phyloP scores from a whole-genome alignment of 495 filamentous ascomycete species.

The Penicillium cataractarum region DNA sequence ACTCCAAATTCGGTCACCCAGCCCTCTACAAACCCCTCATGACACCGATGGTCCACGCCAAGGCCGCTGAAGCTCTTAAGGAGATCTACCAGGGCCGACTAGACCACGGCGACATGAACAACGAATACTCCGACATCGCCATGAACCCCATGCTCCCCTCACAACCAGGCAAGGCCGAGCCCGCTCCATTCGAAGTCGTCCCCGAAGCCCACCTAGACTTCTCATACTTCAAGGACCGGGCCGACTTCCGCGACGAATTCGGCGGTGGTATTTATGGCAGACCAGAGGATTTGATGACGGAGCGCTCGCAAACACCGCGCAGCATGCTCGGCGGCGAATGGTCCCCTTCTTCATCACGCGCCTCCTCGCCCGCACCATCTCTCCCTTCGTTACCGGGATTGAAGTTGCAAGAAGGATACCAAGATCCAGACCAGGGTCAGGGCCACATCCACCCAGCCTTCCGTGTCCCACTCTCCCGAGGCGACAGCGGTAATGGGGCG shows the following conservation, averaged over 20 bases:
- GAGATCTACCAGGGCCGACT: conserved; percentile 81
- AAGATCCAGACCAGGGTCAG: conserved; percentile 24
- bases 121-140: conserved; percentile 71
- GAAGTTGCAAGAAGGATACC: conserved; percentile 35
- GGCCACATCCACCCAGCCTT: conserved; percentile 43
- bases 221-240: conserved; percentile 83
- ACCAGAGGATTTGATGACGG: conserved; percentile 62
- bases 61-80: conserved; percentile 78
- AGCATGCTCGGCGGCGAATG: conserved; percentile 49
- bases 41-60: conserved; percentile 94
- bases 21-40: conserved; percentile 86
- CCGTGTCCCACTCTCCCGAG: conserved; percentile 38
- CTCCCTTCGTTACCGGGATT: conserved; percentile 34
- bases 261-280: conserved; percentile 78
- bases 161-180: conserved; percentile 66
- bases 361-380: conserved; percentile 50
- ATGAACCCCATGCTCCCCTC: conserved; percentile 81
- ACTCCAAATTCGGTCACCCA: conserved; percentile 84
- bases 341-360: conserved; percentile 49
- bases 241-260: conserved; percentile 86
- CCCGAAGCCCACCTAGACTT: conserved; percentile 91
- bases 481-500: conserved; percentile 29
- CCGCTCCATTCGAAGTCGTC: conserved; percentile 80
- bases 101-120: conserved; percentile 60
- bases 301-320: conserved; percentile 69